Base-by-base conservation (phyloP, 1,284 basidiomycete genomes). In the Apiotrichum gamsii region DNA sequence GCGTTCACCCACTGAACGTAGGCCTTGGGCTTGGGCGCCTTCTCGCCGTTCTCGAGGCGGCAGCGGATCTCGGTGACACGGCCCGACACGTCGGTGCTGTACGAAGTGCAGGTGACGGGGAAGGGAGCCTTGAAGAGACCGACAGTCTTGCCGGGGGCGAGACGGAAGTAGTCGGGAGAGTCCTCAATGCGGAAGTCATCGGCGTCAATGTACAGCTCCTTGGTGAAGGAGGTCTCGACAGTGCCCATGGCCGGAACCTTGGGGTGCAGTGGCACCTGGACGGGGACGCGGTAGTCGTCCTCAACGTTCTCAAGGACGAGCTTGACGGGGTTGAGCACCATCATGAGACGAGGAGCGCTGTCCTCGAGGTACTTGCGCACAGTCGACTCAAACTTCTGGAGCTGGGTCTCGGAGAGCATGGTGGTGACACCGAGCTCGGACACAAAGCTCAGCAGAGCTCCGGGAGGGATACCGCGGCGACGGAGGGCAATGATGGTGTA, bases 1-100 rank as follows among this genome's bases (percentile, higher is more conserved):
- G 88, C 84, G 35, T 89, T 90, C 15, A 98, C 88, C 95, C 95
- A 99, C 69, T 98, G 95, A 65, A 99, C 90, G 75, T 85, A 98
- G 14, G 91, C 85, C 70, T 96, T 95, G 25, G 91, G 86, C 69
- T 96, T 97, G 70, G 82, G 84, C 24, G 76, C 70, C 28, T 62
- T 65, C 33, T 43, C 41, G 15, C 65, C 67, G 57, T 89, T 80
- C 69, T 96, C 90, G 24, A 91, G 75, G 31, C 77, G 79, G 67
- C 85, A 89, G 43, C 85, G 70, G 39, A 99, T 80, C 72, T 94
- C 90, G 4, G 76, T 77, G 9, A 94, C 84, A 42, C 81, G 74
- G 23, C 88, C 87, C 0, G 82, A 82, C 1, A 68, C 63, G 70
- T 95, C 84, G 4, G 78, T 83, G 72, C 82, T 84, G 78, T 85